A percentile compares a stretch with the other conserved stretches of the same genome.
Conservation (phyloP, 108 stramenopile species). For the Epithemia pelagica region DNA sequence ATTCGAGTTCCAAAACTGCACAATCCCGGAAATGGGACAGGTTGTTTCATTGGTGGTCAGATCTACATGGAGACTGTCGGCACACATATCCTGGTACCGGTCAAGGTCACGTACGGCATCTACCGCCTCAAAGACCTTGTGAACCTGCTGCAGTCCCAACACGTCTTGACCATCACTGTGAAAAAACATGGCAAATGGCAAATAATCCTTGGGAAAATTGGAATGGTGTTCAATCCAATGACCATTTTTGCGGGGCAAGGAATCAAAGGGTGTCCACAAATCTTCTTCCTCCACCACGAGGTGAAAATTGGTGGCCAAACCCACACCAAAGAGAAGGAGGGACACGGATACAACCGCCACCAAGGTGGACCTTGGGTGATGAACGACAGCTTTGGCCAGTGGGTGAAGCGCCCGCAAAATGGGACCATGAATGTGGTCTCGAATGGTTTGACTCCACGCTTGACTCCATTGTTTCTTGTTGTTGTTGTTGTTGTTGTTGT, state of each 20-base stretch:
- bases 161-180: too few relatives aligned
- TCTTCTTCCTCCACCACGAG: conserved; percentile 14
- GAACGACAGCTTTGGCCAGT: background rate
- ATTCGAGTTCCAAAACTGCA: conserved; percentile 15
- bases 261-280: conserved; percentile 15
- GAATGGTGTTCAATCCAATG: conserved; percentile 16
- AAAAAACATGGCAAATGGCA: too few relatives aligned
- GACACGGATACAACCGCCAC: conserved; percentile 1
- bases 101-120: conserved; percentile 8
- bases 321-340: conserved; percentile 7
- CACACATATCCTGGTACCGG: conserved; percentile 18
- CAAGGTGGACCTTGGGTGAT: conserved; percentile 10
- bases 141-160: conserved; percentile 1
- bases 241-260: background rate
- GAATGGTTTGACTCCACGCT: too few relatives aligned
- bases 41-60: conserved; percentile 7
- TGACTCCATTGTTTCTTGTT: too few relatives aligned
- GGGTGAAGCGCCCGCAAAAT: background rate
- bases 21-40: conserved; percentile 7
- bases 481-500: too few relatives aligned
- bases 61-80: too few relatives aligned
- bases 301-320: conserved; percentile 22
- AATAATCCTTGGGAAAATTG: background rate
- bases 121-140: conserved; percentile 12
- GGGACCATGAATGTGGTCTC: background rate